Percentiles rank a stretch among this genome's conserved stretches.
phyloP scores from a whole-genome alignment of 495 filamentous ascomycete genomes.

The Hypoxylon subgilvum region DNA sequence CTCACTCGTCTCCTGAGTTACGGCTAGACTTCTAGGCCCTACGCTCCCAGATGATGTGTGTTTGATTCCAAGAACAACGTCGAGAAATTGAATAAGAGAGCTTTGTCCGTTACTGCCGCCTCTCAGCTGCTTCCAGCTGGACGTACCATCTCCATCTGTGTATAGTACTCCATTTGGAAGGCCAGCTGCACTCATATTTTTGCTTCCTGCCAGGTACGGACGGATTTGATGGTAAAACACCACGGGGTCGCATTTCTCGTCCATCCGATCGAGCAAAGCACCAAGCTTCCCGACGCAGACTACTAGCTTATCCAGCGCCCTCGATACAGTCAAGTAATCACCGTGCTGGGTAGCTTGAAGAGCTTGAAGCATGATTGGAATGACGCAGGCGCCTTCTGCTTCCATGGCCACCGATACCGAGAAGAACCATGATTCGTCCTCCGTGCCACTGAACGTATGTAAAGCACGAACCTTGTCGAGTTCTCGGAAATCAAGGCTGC shows the following conservation, averaged over 20 bases:
- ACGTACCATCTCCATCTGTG: constrained; percentile 69
- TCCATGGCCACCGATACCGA: constrained; percentile 93
- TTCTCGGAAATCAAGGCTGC: constrained; percentile 66
- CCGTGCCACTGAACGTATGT: constrained; percentile 86
- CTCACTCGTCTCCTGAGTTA: constrained; percentile 72
- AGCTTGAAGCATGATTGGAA: constrained; percentile 79
- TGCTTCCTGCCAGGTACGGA: constrained; percentile 90
- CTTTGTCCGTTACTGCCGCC: constrained; percentile 96
- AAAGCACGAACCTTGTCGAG: constrained; percentile 77
- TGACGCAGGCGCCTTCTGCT: constrained; percentile 78
- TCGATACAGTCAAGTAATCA: constrained; percentile 65
- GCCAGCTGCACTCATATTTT: constrained; percentile 93
- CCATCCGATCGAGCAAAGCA: constrained; percentile 74
- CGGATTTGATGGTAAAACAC: constrained; percentile 93
- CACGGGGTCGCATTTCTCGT: constrained; percentile 89
- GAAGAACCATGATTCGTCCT: constrained; percentile 98
- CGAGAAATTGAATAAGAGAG: constrained; percentile 92
- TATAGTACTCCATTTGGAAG: constrained; percentile 86
- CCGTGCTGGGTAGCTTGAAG: constrained; percentile 68
- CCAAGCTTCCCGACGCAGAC: constrained; percentile 75
- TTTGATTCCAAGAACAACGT: constrained; percentile 83
- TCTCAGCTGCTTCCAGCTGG: constrained; percentile 75
- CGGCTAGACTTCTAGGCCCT: constrained; percentile 75
- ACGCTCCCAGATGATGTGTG: constrained; percentile 77
- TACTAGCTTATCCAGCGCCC: constrained; percentile 68